Evolutionary conservation across 495 filamentous ascomycete genomes (phyloP).

Genomic region (Xylaria telfairii): DNA sequence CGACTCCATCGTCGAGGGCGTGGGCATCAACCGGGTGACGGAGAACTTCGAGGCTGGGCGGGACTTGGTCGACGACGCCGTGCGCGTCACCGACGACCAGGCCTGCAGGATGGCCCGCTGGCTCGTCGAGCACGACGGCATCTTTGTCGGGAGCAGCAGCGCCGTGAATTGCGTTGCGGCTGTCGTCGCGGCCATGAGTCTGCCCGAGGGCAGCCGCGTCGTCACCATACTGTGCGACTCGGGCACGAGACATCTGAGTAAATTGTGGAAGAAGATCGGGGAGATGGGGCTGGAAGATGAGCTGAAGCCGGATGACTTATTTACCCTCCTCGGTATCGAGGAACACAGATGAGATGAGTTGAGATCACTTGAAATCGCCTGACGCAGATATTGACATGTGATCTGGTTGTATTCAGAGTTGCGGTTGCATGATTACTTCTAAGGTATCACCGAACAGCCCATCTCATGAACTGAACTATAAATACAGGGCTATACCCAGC

Average conservation of each 20-base stretch:
- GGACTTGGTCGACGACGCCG: constrained; percentile 84
- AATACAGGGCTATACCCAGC: constrained; percentile 2
- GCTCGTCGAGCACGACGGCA: constrained; percentile 94
- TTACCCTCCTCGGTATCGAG: constrained; percentile 46
- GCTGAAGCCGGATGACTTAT: constrained; percentile 39
- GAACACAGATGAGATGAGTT: constrained; percentile 26
- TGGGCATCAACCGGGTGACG: constrained; percentile 92
- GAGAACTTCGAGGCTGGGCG: constrained; percentile 89
- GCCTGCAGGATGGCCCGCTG: constrained; percentile 91
- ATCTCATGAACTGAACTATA: constrained; percentile 15
- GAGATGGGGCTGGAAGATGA: constrained; percentile 67
- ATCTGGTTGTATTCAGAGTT: constrained; percentile 18
- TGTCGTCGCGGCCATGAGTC: constrained; percentile 72
- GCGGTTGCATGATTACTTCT: constrained; percentile 8
- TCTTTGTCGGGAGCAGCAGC: constrained; percentile 92
- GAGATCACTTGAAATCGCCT: neutral
- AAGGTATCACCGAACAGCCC: neutral
- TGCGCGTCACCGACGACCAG: constrained; percentile 90
- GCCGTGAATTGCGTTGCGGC: constrained; percentile 96
- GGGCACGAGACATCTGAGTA: constrained; percentile 87
- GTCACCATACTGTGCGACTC: constrained; percentile 94
- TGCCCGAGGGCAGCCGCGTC: constrained; percentile 73
- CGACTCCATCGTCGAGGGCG: constrained; percentile 94
- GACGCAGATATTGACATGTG: neutral
- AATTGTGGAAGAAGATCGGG: constrained; percentile 88